phyloP scores from a whole-genome alignment of 352 stramenopile genomes.

The Elongisporangium prolatum region DNA sequence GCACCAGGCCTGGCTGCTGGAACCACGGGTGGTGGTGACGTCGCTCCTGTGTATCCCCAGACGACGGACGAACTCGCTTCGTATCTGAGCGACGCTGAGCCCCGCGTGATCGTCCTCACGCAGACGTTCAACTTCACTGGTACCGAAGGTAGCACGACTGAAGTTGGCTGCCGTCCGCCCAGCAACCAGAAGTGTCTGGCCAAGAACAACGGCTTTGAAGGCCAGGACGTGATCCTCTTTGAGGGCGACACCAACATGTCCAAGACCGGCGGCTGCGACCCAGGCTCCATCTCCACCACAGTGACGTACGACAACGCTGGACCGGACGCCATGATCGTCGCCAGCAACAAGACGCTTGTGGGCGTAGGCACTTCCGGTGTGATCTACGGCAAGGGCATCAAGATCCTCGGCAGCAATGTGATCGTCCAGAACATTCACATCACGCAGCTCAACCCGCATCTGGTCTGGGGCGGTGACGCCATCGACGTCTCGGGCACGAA shows the following conservation, averaged over 20 bases:
- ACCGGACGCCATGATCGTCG: slow-evolving; percentile 9
- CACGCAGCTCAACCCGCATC: slow-evolving; percentile 26
- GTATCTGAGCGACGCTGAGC: slow-evolving; percentile 16
- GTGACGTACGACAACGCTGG: slow-evolving; percentile 22
- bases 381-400: slow-evolving; percentile 22
- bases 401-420: slow-evolving; percentile 19
- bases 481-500: slow-evolving; percentile 7
- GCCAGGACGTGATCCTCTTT: slow-evolving; percentile 30
- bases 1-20: slow-evolving; percentile 22
- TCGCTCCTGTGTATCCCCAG: slow-evolving; percentile 18
- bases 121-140: slow-evolving; percentile 31
- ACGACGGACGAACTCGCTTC: slow-evolving; percentile 21
- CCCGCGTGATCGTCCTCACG: slow-evolving; percentile 32
- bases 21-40: slow-evolving; percentile 27
- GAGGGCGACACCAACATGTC: slow-evolving; percentile 19
- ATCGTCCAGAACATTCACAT: slow-evolving; percentile 36
- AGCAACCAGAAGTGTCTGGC: slow-evolving; percentile 17
- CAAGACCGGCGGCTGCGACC: slow-evolving; percentile 16
- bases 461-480: slow-evolving; percentile 29
- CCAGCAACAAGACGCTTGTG: slow-evolving; percentile 20
- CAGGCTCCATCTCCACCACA: slow-evolving; percentile 6
- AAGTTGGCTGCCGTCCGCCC: slow-evolving; percentile 20
- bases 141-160: slow-evolving; percentile 23
- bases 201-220: slow-evolving; percentile 34
- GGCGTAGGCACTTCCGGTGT: slow-evolving; percentile 22